Percentiles rank a stretch among this genome's conserved stretches.
phyloP scores from a whole-genome alignment of 1,139 yeast species.

The Yamadazyma epiphylla region DNA sequence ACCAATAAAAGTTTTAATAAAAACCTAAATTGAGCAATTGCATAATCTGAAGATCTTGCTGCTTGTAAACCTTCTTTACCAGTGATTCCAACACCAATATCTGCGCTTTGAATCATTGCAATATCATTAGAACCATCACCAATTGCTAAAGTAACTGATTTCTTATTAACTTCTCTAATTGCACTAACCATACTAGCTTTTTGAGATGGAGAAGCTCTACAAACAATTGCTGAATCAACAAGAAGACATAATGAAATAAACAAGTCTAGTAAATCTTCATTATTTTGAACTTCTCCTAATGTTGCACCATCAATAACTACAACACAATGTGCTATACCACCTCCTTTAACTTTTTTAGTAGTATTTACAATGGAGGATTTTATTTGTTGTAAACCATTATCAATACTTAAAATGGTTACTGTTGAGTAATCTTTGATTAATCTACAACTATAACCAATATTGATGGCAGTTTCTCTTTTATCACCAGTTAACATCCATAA shows the following conservation, averaged over 20 bases:
- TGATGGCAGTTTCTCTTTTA: slow-evolving; percentile 94
- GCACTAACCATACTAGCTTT: slow-evolving; percentile 85
- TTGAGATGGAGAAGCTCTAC: slow-evolving; percentile 96
- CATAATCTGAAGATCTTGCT: slow-evolving; percentile 90
- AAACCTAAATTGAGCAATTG: slow-evolving; percentile 91
- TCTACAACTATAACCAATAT: slow-evolving; percentile 92
- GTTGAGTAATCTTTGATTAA: slow-evolving; percentile 91
- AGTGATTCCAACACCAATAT: slow-evolving; percentile 94
- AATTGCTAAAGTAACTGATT: slow-evolving; percentile 83
- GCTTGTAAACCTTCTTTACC: slow-evolving; percentile 98
- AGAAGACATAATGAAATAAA: slow-evolving; percentile 82
- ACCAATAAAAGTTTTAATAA: slow-evolving; percentile 78
- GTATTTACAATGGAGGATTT: slow-evolving; percentile 57
- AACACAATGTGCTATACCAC: slow-evolving; percentile 87
- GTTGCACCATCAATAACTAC: slow-evolving; percentile 92
- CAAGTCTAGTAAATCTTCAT: slow-evolving; percentile 63
- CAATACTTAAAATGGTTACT: slow-evolving; percentile 68
- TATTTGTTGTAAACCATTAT: slow-evolving; percentile 49
- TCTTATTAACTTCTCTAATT: slow-evolving; percentile 62
- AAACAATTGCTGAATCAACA: slow-evolving; percentile 88
- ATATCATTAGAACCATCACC: slow-evolving; percentile 99
- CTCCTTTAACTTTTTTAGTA: slow-evolving; percentile 56
- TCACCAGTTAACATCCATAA: slow-evolving; percentile 99
- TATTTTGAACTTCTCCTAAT: slow-evolving; percentile 65
- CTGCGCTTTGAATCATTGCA: slow-evolving; percentile 99